phyloP scores from a whole-genome alignment of 257 asterid species.

The Lycium barbarum region DNA sequence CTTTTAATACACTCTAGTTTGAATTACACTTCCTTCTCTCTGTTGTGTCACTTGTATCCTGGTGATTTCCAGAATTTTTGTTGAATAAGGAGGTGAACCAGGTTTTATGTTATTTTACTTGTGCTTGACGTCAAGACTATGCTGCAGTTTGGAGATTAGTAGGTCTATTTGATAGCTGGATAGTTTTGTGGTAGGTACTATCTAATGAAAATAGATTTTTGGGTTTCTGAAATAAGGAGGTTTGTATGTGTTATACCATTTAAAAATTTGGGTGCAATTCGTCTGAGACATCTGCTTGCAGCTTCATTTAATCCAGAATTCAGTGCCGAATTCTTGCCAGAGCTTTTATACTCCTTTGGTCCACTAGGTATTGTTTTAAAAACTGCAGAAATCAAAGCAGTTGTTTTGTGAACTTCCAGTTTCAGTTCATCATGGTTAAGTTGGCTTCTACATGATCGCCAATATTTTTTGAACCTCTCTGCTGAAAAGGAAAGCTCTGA shows the following conservation, averaged over 20 bases:
- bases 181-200: slow-evolving; percentile 13
- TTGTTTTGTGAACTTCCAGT: background rate
- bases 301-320: slow-evolving; percentile 3
- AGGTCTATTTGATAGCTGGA: slow-evolving; percentile 22
- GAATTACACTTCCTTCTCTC: background rate
- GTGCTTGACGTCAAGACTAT: slow-evolving; percentile 9
- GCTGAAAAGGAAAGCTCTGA: background rate
- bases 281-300: background rate
- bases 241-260: background rate
- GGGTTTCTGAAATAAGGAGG: slow-evolving; percentile 3
- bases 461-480: background rate
- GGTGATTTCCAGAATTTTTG: slow-evolving; percentile 19
- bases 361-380: background rate
- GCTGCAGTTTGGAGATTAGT: slow-evolving; percentile 11
- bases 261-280: background rate
- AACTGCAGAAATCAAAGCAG: background rate
- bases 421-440: slow-evolving; percentile 22
- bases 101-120: background rate
- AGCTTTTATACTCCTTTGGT: background rate
- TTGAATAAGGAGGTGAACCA: background rate
- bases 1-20: slow-evolving; percentile 17
- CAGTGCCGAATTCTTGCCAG: background rate
- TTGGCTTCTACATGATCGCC: background rate
- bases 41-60: slow-evolving; percentile 10
- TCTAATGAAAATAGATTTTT: background rate